Percentiles rank a stretch among this genome's conserved stretches.
Conservation (phyloP, 2,329 filamentous ascomycete genomes). For the Alternaria brassicicola region DNA sequence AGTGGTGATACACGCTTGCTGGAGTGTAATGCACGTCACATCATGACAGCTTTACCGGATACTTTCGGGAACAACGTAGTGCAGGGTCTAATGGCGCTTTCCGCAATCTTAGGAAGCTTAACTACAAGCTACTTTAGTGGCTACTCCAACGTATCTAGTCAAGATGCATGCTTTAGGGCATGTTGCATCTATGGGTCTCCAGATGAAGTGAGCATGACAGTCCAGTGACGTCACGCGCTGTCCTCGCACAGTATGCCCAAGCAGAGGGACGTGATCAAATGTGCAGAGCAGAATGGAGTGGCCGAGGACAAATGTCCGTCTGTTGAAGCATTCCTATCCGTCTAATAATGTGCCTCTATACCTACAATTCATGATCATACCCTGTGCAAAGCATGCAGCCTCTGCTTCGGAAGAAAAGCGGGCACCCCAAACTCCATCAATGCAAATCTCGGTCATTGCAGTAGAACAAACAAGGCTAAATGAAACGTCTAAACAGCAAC, state of each 20-base stretch:
- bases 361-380: neutral
- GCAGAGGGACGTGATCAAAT: neutral
- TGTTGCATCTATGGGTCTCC: neutral
- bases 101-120: neutral
- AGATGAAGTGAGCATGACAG: neutral
- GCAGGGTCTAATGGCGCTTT: neutral
- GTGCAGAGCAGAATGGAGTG: neutral
- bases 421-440: constrained; percentile 29
- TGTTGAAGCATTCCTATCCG: constrained; percentile 1
- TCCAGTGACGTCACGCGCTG: neutral
- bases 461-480: neutral
- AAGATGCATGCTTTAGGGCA: neutral
- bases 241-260: neutral
- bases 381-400: neutral
- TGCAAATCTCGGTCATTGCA: constrained; percentile 18
- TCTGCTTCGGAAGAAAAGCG: constrained; percentile 2
- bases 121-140: neutral
- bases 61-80: neutral
- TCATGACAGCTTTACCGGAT: constrained; percentile 4
- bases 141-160: neutral
- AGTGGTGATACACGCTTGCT: neutral
- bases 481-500: constrained; percentile 29
- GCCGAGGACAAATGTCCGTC: neutral
- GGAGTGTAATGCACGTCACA: neutral
- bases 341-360: constrained; percentile 3